Evolutionary conservation across 495 filamentous ascomycete species (phyloP).

Genomic region (Alectoria sarmentosa): DNA sequence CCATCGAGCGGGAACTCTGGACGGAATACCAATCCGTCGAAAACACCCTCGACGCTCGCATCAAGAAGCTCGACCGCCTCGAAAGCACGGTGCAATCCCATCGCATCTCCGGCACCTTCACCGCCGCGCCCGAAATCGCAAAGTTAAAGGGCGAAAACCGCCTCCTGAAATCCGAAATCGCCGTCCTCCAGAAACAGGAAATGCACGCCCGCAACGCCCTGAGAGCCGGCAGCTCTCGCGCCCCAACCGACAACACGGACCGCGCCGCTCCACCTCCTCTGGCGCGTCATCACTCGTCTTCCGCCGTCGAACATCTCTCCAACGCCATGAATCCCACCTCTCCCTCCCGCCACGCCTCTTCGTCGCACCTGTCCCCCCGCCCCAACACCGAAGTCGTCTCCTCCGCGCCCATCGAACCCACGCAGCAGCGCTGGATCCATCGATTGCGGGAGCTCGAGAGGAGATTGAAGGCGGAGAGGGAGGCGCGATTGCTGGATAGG

Average conservation of each 20-base stretch:
- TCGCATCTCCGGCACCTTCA: constrained; percentile 38
- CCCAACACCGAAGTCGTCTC: constrained; percentile 21
- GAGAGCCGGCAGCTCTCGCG: constrained; percentile 12
- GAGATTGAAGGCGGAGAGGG: constrained; percentile 81
- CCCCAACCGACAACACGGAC: constrained; percentile 19
- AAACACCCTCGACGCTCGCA: constrained; percentile 65
- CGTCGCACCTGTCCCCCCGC: constrained; percentile 33
- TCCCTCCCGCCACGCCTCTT: constrained; percentile 26
- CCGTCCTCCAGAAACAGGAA: constrained; percentile 54
- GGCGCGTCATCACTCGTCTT: constrained; percentile 44
- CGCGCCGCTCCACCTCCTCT: constrained; percentile 37
- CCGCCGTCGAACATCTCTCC: constrained; percentile 34
- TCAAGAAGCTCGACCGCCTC: constrained; percentile 80
- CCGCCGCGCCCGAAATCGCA: constrained; percentile 47
- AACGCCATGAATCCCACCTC: constrained; percentile 26
- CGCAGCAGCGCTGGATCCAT: constrained; percentile 59
- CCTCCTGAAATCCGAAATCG: constrained; percentile 75
- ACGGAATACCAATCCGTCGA: constrained; percentile 87
- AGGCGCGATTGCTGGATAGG: constrained; percentile 78
- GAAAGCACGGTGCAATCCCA: constrained; percentile 60
- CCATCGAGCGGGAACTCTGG: constrained; percentile 80
- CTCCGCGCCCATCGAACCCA: constrained; percentile 30
- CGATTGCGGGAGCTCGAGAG: constrained; percentile 80
- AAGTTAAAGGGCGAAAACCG: constrained; percentile 75
- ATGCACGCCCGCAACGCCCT: constrained; percentile 28